phyloP scores from a whole-genome alignment of 108 stramenopile genomes.

The Chaetoceros tenuissimus region DNA sequence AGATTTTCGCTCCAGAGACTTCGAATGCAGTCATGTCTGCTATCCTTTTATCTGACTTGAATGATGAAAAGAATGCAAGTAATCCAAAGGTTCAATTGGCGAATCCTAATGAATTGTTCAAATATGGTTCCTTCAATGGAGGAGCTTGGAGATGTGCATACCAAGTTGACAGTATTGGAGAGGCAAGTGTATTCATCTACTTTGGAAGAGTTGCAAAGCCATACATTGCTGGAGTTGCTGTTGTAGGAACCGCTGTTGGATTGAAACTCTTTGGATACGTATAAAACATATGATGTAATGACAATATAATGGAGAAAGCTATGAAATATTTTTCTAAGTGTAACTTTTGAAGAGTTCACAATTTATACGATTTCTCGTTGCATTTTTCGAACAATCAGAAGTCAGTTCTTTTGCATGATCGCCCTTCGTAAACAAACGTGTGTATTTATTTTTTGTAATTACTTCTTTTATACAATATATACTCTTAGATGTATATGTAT shows the following conservation, averaged over 20 bases:
- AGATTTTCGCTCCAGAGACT: constrained; percentile 94
- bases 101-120: constrained; percentile 94
- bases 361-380: no score
- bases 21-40: constrained; percentile 97
- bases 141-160: constrained; percentile 95
- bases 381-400: no score
- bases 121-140: constrained; percentile 91
- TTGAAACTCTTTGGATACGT: constrained; percentile 32
- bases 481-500: no score
- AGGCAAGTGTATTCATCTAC: constrained; percentile 88
- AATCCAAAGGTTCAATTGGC: constrained; percentile 67
- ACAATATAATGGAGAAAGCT: no score
- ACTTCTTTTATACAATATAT: no score
- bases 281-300: constrained; percentile 8
- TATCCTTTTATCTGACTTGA: constrained; percentile 87
- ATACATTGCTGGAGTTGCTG: constrained; percentile 41
- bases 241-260: constrained; percentile 39
- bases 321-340: no score
- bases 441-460: no score
- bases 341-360: no score
- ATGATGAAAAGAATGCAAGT: constrained; percentile 57
- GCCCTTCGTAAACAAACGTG: no score
- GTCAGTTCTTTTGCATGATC: no score
- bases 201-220: constrained; percentile 65
- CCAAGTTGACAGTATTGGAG: constrained; percentile 91